These are phyloP conservation scores for Nannochloris sp. DNA, from an alignment of 139 green algal genomes.

Conservation along the genomic window DNA sequence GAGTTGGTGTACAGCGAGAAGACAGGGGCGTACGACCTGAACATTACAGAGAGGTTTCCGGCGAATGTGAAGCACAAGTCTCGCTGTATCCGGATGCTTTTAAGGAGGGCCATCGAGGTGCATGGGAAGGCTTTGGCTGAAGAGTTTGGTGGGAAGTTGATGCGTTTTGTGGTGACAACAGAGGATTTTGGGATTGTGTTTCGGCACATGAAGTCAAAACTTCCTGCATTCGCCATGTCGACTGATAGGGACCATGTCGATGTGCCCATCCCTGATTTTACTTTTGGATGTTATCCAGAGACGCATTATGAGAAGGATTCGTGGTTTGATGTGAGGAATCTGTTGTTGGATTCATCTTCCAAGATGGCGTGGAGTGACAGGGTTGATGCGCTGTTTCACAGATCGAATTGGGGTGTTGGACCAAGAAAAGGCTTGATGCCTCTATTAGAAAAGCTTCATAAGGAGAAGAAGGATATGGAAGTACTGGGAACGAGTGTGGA, in stretches of 20 bases:
- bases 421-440: slow-evolving; percentile 20
- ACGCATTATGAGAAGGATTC: slow-evolving; percentile 22
- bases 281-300: slow-evolving; percentile 30
- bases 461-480: slow-evolving; percentile 2
- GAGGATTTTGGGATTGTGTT: slow-evolving; percentile 28
- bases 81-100: slow-evolving; percentile 1
- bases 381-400: slow-evolving; percentile 16
- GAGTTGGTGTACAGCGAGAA: slow-evolving; percentile 4
- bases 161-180: slow-evolving; percentile 23
- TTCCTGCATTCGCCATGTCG: slow-evolving; percentile 30
- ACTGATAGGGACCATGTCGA: slow-evolving; percentile 22
- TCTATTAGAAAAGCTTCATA: slow-evolving; percentile 10
- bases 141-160: slow-evolving; percentile 5
- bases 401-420: slow-evolving; percentile 29
- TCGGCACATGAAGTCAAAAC: slow-evolving; percentile 7
- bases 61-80: slow-evolving; percentile 3
- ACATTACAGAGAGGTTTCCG: slow-evolving; percentile 5
- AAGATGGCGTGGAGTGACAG: slow-evolving; percentile 23
- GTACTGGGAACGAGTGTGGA: slow-evolving; percentile 16
- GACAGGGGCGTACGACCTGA: slow-evolving; percentile 2
- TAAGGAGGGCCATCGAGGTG: slow-evolving; percentile 17
- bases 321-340: slow-evolving; percentile 17
- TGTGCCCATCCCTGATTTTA: slow-evolving; percentile 33
- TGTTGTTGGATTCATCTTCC: slow-evolving; percentile 12
- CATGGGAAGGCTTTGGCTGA: slow-evolving; percentile 13